Conservation (phyloP, 352 stramenopile species). For the Plasmopara halstedii region DNA sequence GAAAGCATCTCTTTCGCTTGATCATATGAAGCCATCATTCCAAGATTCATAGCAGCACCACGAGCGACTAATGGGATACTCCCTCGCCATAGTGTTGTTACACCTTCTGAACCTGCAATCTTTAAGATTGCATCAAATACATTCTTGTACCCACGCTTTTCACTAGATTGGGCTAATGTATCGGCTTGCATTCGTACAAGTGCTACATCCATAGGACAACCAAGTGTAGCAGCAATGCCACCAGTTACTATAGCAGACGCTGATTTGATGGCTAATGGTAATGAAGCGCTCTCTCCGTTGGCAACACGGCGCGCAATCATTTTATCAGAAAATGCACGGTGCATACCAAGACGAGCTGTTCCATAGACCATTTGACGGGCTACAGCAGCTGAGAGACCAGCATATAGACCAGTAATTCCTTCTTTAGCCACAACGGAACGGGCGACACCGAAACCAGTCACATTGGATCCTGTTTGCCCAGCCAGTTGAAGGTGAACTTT, state of each 20-base stretch:
- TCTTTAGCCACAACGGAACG: constrained; percentile 77
- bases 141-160: constrained; percentile 98
- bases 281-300: constrained; percentile 54
- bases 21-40: constrained; percentile 99
- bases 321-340: constrained; percentile 76
- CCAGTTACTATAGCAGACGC: constrained; percentile 65
- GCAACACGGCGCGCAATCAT: constrained; percentile 62
- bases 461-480: constrained; percentile 68
- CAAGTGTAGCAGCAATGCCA: constrained; percentile 92
- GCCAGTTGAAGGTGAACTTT: constrained; percentile 88
- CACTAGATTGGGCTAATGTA: constrained; percentile 82
- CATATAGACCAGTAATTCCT: constrained; percentile 78
- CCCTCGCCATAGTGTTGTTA: constrained; percentile 87
- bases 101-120: constrained; percentile 83
- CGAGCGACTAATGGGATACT: constrained; percentile 91
- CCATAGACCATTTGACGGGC: constrained; percentile 84
- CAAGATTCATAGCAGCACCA: constrained; percentile 98
- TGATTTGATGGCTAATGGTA: constrained; percentile 72
- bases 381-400: constrained; percentile 70
- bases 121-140: constrained; percentile 94
- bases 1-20: constrained; percentile 92
- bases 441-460: constrained; percentile 64
- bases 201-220: constrained; percentile 97
- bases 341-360: constrained; percentile 78
- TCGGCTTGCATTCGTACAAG: constrained; percentile 98